Percentiles rank a stretch among this genome's conserved stretches.
Evolutionary conservation across 257 asterid species (phyloP).

Genomic region (Gentiana dahurica): DNA sequence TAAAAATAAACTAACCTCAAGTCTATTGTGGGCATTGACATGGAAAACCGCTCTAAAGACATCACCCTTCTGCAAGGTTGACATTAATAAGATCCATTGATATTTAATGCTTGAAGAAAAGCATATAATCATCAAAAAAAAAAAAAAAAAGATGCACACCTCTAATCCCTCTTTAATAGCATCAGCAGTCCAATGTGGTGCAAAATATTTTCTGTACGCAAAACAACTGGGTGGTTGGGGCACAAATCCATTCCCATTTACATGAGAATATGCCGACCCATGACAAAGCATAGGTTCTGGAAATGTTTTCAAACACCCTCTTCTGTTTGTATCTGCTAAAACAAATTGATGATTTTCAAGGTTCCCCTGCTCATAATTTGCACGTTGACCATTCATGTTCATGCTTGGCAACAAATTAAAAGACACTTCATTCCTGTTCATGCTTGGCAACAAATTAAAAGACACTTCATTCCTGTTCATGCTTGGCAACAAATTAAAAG

Average conservation of each 20-base stretch:
- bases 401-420: conserved; percentile 13
- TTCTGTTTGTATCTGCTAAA: conserved; percentile 10
- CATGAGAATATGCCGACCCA: background rate
- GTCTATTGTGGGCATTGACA: conserved; percentile 74
- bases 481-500: no score
- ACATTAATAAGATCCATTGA: background rate
- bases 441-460: no score
- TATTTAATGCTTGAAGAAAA: background rate
- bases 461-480: no score
- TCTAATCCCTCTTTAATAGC: conserved; percentile 22
- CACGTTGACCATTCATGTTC: conserved; percentile 9
- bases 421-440: no score
- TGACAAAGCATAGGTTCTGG: conserved; percentile 9
- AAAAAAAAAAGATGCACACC: conserved; percentile 11
- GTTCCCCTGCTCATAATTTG: conserved; percentile 5
- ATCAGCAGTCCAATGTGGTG: conserved; percentile 22
- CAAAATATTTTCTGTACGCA: conserved; percentile 16
- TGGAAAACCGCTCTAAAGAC: conserved; percentile 57
- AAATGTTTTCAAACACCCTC: conserved; percentile 13
- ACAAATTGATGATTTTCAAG: conserved; percentile 17
- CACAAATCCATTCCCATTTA: background rate
- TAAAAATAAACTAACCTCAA: conserved; percentile 44
- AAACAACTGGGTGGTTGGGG: conserved; percentile 4
- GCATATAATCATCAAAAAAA: no score
- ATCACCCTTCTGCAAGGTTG: conserved; percentile 47